Conservation (phyloP, 2,329 filamentous ascomycete genomes). For the Calonectria pauciramosa region DNA sequence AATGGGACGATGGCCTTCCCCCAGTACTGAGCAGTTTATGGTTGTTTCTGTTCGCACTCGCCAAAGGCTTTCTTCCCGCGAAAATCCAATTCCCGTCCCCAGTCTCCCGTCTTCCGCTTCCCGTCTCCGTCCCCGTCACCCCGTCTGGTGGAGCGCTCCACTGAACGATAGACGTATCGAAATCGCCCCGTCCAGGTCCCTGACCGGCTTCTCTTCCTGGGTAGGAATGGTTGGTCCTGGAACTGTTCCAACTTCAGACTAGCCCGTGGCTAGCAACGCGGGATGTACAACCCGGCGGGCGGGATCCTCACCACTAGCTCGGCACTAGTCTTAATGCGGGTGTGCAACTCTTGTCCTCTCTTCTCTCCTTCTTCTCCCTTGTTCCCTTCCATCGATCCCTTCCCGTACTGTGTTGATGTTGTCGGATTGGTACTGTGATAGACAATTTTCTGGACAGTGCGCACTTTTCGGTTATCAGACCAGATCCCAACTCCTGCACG, state of each 20-base stretch:
- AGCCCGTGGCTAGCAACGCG: conserved; percentile 34
- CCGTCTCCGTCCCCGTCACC: conserved; percentile 21
- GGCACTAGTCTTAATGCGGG: conserved; percentile 29
- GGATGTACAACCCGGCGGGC: conserved; percentile 44
- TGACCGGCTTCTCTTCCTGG: conserved; percentile 25
- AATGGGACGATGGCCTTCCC: not conserved
- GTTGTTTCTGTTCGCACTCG: conserved; percentile 4
- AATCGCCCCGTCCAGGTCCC: conserved; percentile 19
- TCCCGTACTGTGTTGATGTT: conserved; percentile 11
- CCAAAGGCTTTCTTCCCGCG: not conserved
- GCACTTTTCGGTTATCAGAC: not conserved
- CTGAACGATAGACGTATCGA: conserved; percentile 9
- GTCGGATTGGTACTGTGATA: conserved; percentile 12
- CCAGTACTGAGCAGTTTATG: not conserved
- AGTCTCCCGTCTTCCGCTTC: conserved; percentile 23
- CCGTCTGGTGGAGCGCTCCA: conserved; percentile 12
- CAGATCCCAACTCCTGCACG: not conserved
- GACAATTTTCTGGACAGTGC: conserved; percentile 14
- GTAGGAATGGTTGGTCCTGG: conserved; percentile 24
- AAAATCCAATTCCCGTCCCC: conserved; percentile 8
- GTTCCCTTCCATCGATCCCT: conserved; percentile 21
- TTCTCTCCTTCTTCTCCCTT: conserved; percentile 30
- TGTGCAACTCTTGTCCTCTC: conserved; percentile 33
- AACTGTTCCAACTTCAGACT: conserved; percentile 19
- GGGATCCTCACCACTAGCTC: conserved; percentile 35